Percentiles rank a stretch among this genome's conserved stretches.
Evolutionary conservation across 2,329 filamentous ascomycete genomes (phyloP).

Genomic region (Cercospora brassicicola): DNA sequence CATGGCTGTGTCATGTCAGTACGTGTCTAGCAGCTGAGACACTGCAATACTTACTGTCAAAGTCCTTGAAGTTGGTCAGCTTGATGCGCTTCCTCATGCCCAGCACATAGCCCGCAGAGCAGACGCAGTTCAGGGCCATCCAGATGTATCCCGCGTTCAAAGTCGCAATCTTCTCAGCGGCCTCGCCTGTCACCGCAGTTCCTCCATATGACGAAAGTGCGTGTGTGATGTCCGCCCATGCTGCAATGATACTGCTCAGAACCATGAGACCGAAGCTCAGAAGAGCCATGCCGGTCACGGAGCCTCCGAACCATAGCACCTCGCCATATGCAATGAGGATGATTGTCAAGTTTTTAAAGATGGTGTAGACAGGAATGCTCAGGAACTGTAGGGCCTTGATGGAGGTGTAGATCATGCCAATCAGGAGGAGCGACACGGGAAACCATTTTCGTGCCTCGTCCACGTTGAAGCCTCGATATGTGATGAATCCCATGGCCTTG

Average conservation of each 20-base stretch:
- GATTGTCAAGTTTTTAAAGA: conserved; percentile 99
- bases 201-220: conserved; percentile 63
- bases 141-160: conserved; percentile 93
- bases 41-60: conserved; percentile 75
- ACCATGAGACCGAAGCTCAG: conserved; percentile 98
- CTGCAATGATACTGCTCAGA: conserved; percentile 86
- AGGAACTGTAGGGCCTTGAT: conserved; percentile 95
- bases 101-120: conserved; percentile 84
- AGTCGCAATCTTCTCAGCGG: conserved; percentile 74
- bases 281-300: conserved; percentile 80
- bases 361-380: conserved; percentile 97
- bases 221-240: conserved; percentile 94
- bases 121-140: conserved; percentile 97
- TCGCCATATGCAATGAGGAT: conserved; percentile 98
- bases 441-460: conserved; percentile 97
- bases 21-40: neutral
- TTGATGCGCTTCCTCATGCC: conserved; percentile 98
- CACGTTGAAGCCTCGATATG: conserved; percentile 77
- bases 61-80: conserved; percentile 99
- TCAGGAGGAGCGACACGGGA: conserved; percentile 89
- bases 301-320: conserved; percentile 96
- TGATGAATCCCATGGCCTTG: conserved; percentile 80
- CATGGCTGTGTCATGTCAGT: conserved; percentile 66
- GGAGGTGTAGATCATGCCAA: conserved; percentile 98
- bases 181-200: conserved; percentile 50